Evolutionary conservation across 257 asterid genomes (phyloP).

Genomic region (Rhazya stricta): DNA sequence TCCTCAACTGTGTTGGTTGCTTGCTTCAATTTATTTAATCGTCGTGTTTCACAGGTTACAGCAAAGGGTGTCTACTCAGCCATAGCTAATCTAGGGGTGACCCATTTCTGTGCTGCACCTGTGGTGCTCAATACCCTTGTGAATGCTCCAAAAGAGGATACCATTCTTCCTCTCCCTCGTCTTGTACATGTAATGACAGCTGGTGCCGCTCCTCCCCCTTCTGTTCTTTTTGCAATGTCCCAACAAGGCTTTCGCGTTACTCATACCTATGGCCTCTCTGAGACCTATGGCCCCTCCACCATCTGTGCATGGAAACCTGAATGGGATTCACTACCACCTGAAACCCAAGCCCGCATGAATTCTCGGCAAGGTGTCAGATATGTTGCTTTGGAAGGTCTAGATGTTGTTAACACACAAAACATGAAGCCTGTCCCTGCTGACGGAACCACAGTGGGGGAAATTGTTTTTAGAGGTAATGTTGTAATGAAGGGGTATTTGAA

Average conservation of each 20-base stretch:
- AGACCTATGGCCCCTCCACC: constrained; percentile 88
- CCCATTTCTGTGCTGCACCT: constrained; percentile 98
- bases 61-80: constrained; percentile 87
- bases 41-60: constrained; percentile 45
- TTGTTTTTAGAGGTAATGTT: constrained; percentile 71
- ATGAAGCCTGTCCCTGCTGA: constrained; percentile 69
- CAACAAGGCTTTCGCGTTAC: constrained; percentile 71
- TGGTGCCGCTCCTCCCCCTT: constrained; percentile 94
- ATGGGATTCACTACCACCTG: constrained; percentile 73
- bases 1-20: background rate
- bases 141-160: constrained; percentile 58
- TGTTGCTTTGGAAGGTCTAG: constrained; percentile 62
- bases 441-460: constrained; percentile 81
- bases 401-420: constrained; percentile 52
- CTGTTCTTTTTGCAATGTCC: constrained; percentile 70
- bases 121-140: constrained; percentile 82
- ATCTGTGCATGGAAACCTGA: constrained; percentile 94
- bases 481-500: constrained; percentile 94
- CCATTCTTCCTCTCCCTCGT: constrained; percentile 76
- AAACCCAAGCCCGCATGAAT: constrained; percentile 68
- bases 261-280: constrained; percentile 93
- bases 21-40: background rate
- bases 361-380: constrained; percentile 84
- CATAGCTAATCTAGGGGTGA: constrained; percentile 65
- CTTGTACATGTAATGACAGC: constrained; percentile 85